Evolutionary conservation across 2,329 filamentous ascomycete species (phyloP), one percentile per base, ranked within the genome.

Genomic region (Aspergillaceae sp.): DNA sequence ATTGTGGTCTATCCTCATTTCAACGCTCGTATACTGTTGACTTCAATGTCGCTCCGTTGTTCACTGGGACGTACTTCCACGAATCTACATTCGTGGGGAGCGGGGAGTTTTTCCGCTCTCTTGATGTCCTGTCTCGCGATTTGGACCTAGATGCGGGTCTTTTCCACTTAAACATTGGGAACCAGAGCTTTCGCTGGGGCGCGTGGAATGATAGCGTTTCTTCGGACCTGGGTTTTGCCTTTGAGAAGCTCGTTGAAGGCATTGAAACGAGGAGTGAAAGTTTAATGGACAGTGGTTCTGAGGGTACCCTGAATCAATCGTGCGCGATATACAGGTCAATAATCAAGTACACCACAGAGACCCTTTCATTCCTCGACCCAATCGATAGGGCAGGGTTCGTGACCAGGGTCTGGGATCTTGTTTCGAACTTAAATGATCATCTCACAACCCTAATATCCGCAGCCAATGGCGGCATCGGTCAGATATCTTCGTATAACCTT

Each of bases 21-120:
- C 73, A 72, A 29, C 69, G 68, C 3, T 64, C 65, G 19, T 80
- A 79, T 52, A 62, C 77, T 1, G 66, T 67, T 7, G 73, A 75
- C 50, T 82, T 82, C 48, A 74, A 76, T 43, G 61, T 79, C 6
- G 57, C 57, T 4, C 73, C 75, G 27, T 58, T 82, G 5, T 64
- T 63, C 6, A 50, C 66, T 5, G 77, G 74, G 1, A 78, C 74
- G 0, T 79, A 72, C 54, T 82, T 81, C 50, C 74, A 78, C 49
- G 61, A 71, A 38, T 69, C 66, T 40, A 80, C 77, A 4, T 77
- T 82, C 48, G 66, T 82, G 47, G 79, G 79, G 29, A 77, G 76
- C 52, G 77, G 76, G 3, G 73, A 76, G 28, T 72, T 82, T 41
- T 57, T 62, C 10, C 67, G 66, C 33, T 72, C 72, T 33, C 52